Percentiles rank a stretch among this genome's conserved stretches.
These are phyloP conservation scores for Spinellus fusiger DNA, from an alignment of 192 early-diverging fungal species.

Conservation along the genomic window DNA sequence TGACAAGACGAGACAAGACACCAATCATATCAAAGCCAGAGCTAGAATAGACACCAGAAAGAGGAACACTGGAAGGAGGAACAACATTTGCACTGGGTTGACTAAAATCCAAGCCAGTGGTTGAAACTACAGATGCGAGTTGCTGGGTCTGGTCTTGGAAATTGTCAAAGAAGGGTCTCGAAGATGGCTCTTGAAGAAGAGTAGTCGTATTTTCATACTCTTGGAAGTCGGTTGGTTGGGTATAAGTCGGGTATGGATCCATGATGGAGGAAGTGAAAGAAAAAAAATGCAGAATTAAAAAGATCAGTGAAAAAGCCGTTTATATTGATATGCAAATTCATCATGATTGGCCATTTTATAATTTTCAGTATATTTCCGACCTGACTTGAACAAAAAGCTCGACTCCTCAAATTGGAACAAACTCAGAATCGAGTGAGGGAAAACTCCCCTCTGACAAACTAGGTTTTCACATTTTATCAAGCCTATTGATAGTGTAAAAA, in stretches of 20 bases:
- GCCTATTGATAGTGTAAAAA: too few species aligned
- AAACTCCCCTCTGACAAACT: too few species aligned
- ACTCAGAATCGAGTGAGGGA: too few species aligned
- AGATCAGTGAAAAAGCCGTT: neutral
- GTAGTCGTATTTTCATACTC: neutral
- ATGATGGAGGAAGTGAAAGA: neutral
- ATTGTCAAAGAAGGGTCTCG: neutral
- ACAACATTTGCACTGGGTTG: neutral
- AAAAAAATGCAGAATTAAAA: neutral
- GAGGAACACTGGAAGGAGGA: neutral
- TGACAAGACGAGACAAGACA: conserved; percentile 24
- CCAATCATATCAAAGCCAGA: conserved; percentile 46
- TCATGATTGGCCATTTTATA: too few species aligned
- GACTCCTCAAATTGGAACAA: too few species aligned
- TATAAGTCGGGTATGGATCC: neutral
- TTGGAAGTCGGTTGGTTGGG: neutral
- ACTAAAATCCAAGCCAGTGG: too few species aligned
- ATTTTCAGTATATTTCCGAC: too few species aligned
- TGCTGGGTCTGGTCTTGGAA: neutral
- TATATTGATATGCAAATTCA: too few species aligned
- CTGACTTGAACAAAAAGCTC: too few species aligned
- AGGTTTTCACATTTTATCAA: too few species aligned
- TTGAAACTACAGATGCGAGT: neutral
- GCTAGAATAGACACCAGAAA: conserved; percentile 39
- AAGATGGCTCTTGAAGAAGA: neutral